These are phyloP conservation scores for Steccherinum ochraceum DNA, from an alignment of 768 basidiomycete genomes.

Conservation along the genomic window DNA sequence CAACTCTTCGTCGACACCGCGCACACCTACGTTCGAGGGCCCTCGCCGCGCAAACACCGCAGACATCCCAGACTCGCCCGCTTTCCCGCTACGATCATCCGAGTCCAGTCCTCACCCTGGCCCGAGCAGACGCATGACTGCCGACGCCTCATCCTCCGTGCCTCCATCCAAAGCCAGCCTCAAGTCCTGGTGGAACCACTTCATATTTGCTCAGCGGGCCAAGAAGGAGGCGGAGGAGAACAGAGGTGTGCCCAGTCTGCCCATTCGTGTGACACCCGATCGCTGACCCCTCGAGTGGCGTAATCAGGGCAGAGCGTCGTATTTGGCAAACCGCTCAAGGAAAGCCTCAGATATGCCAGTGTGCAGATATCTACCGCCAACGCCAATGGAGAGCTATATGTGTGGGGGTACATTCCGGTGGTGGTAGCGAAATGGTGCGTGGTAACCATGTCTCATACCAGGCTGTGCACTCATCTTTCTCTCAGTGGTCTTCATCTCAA, in stretches of 20 bases:
- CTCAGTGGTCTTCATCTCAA: constrained; percentile 88
- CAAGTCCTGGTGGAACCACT: constrained; percentile 80
- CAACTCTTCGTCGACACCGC: constrained; percentile 3
- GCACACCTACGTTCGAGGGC: constrained; percentile 5
- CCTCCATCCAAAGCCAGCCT: constrained; percentile 30
- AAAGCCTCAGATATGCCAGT: constrained; percentile 79
- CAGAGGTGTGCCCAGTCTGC: constrained; percentile 29
- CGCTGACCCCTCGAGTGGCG: neutral
- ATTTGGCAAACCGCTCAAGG: constrained; percentile 80
- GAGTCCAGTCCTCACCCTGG: neutral
- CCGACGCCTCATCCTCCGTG: constrained; percentile 4
- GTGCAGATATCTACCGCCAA: constrained; percentile 93
- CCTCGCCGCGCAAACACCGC: constrained; percentile 12
- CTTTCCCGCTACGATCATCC: constrained; percentile 2
- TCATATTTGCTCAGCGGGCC: constrained; percentile 55
- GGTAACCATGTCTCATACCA: constrained; percentile 2
- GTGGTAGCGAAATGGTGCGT: constrained; percentile 95
- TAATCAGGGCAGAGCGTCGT: constrained; percentile 42
- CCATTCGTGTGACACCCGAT: neutral
- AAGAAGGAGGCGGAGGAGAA: constrained; percentile 48
- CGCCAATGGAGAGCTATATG: constrained; percentile 73
- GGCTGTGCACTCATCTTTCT: constrained; percentile 5
- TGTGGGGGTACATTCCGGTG: constrained; percentile 94
- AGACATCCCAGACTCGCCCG: neutral
- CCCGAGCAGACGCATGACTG: constrained; percentile 7